These are phyloP conservation scores for Glomus cerebriforme DNA, from an alignment of 192 early-diverging fungal genomes.

Conservation along the genomic window DNA sequence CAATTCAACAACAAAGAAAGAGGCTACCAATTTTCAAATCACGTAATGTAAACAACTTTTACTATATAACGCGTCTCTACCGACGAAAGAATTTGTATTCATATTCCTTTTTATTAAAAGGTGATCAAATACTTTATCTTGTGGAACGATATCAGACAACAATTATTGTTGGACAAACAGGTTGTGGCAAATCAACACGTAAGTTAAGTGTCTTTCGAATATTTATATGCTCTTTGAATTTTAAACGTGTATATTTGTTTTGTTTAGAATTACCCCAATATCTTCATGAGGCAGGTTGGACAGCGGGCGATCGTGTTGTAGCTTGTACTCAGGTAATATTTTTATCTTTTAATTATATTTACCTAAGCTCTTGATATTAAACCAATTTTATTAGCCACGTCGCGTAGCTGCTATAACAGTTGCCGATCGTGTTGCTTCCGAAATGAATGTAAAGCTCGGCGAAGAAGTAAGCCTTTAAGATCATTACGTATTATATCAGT, in stretches of 20 bases:
- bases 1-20: constrained; percentile 76
- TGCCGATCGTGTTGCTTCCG: constrained; percentile 74
- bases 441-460: constrained; percentile 68
- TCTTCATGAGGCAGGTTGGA: constrained; percentile 76
- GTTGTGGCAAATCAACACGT: constrained; percentile 85
- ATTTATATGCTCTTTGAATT: not conserved
- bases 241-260: not conserved
- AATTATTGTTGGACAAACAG: constrained; percentile 76
- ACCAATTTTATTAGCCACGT: constrained; percentile 48
- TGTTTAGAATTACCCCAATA: constrained; percentile 76
- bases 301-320: constrained; percentile 56
- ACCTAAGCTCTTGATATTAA: not conserved
- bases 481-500: no score
- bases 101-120: constrained; percentile 17
- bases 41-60: constrained; percentile 49
- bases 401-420: constrained; percentile 74
- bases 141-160: constrained; percentile 69
- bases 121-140: constrained; percentile 64
- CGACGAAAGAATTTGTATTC: not conserved
- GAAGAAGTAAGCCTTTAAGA: constrained; percentile 44
- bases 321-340: constrained; percentile 73
- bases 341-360: not conserved
- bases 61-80: not conserved
- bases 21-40: constrained; percentile 88
- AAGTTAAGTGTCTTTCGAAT: constrained; percentile 26